Evolutionary conservation across 1,284 basidiomycete species (phyloP), one percentile per base, ranked within the genome.

Genomic region (Coniferiporia weirii): DNA sequence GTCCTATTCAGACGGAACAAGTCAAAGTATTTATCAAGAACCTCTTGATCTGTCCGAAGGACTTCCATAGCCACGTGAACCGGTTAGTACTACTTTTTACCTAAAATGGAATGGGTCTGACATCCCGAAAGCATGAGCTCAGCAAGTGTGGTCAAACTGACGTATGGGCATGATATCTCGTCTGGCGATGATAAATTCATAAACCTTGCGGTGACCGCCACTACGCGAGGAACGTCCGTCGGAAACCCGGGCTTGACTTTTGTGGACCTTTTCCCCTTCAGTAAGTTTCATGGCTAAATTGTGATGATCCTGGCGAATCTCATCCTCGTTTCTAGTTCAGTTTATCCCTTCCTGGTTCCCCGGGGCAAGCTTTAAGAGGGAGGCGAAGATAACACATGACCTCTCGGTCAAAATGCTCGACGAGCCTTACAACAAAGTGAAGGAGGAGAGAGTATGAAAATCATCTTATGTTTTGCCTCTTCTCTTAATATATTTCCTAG

Each of bases 81-180:
- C 20, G 53, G 53, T 52, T 8, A n/a, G 44, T 9, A 46, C 3
- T 27, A 7, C 38, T 40, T 46, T 19, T 9, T 46, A n/a, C 48
- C 4, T 32, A 17, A 4, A 32, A 49, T 10, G 13, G 13, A n/a
- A 10, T 32, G 4, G 27, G 27, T 32, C 10, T 27, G 6, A 49
- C 32, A 10, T 49, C 22, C 12, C 22, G 9, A 10, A 32, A 54
- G 53, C 6, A 27, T 54, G 40, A 44, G 12, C 27, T 9, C 40
- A 45, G 44, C 43, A 9, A 54, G 32, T 13, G 7, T 54, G 8
- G 20, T 54, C 2, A 54, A 47, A 36, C 15, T 54, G 3, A 45
- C 56, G 15, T 70, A 69, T 50, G 70, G 66, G 44, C 65, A 71
- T 55, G 64, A 65, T 9, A 69, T 73, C 46, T 59, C 61, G n/a